These are phyloP conservation scores for Neofusicoccum kwambonambiense DNA, from an alignment of 2,329 filamentous ascomycete genomes.

Conservation along the genomic window DNA sequence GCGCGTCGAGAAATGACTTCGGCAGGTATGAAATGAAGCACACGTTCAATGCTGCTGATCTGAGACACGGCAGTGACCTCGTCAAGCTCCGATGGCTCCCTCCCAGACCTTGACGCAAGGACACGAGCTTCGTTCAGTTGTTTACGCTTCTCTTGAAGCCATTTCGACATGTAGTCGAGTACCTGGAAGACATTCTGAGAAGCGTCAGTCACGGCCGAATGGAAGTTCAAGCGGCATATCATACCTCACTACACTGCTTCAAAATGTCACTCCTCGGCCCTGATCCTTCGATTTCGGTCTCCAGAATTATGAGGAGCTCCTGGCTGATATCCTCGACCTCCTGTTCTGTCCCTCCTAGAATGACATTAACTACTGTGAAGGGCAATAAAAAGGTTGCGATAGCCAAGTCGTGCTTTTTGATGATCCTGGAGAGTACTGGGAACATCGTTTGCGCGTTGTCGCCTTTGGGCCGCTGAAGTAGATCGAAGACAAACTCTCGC, in stretches of 20 bases:
- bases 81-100: constrained; percentile 48
- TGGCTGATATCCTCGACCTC: constrained; percentile 65
- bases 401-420: constrained; percentile 79
- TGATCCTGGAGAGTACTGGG: constrained; percentile 74
- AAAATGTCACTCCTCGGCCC: constrained; percentile 70
- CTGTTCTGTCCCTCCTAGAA: constrained; percentile 67
- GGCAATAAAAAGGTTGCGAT: constrained; percentile 88
- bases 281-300: constrained; percentile 55
- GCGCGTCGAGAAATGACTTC: constrained; percentile 77
- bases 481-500: constrained; percentile 73
- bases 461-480: constrained; percentile 75
- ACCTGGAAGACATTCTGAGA: constrained; percentile 79
- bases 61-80: constrained; percentile 53
- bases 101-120: constrained; percentile 45
- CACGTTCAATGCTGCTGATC: constrained; percentile 66
- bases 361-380: constrained; percentile 78
- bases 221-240: constrained; percentile 23
- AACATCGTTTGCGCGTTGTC: constrained; percentile 76
- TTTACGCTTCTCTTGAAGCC: constrained; percentile 77
- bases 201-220: constrained; percentile 23
- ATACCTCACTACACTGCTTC: constrained; percentile 83
- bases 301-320: constrained; percentile 75
- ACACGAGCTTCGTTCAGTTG: constrained; percentile 39
- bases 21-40: constrained; percentile 68
- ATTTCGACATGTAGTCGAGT: constrained; percentile 87